A percentile compares a stretch with the other conserved stretches of the same genome.
Evolutionary conservation across 1,139 yeast species (phyloP).

Genomic region (Barnettozyma hawaiiensis): DNA sequence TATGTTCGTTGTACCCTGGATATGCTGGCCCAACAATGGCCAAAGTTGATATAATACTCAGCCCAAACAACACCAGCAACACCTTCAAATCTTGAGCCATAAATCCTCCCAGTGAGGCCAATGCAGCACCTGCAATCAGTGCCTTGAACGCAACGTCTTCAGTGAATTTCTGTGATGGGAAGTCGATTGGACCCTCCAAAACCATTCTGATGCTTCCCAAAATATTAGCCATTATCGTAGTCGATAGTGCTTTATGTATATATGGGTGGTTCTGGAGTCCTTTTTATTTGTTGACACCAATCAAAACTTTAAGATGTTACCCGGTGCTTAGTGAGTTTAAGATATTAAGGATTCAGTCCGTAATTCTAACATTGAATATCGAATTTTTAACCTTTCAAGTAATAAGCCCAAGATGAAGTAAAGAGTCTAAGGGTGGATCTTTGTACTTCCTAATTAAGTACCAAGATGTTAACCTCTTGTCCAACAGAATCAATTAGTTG

Average conservation of each 20-base stretch:
- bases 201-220: conserved; percentile 13
- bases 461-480: no score
- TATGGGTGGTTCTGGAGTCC: not conserved
- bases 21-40: conserved; percentile 50
- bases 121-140: conserved; percentile 30
- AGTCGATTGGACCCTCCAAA: conserved; percentile 57
- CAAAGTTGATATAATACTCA: conserved; percentile 33
- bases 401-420: no score
- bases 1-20: conserved; percentile 45
- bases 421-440: no score
- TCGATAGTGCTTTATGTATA: not conserved
- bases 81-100: conserved; percentile 35
- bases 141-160: conserved; percentile 27
- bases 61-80: conserved; percentile 36
- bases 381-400: no score
- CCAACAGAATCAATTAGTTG: no score
- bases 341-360: no score
- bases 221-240: conserved; percentile 13
- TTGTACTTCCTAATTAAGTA: no score
- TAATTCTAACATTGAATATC: no score
- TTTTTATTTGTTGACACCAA: no score
- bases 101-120: conserved; percentile 38
- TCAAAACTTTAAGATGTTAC: no score
- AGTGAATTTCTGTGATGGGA: conserved; percentile 49
- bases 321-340: no score